Percentiles rank a stretch among this genome's conserved stretches.
Conservation (phyloP, 805 yeast species). For the Torulaspora delbrueckii region DNA sequence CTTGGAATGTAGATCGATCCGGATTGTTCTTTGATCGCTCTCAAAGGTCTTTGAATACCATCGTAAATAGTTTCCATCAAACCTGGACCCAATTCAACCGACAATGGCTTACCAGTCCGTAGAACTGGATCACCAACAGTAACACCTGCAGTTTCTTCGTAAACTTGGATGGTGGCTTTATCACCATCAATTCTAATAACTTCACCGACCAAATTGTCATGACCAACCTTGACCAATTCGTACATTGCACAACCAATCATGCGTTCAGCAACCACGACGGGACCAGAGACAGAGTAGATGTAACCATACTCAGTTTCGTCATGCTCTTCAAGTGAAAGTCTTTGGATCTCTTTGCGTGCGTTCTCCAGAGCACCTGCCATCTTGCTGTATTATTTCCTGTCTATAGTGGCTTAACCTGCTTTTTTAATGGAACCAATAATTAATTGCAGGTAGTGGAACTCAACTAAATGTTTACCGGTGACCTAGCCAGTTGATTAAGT, state of each 20-base stretch:
- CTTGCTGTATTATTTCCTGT: conserved; percentile 7
- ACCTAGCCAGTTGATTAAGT: background rate
- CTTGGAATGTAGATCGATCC: conserved; percentile 97
- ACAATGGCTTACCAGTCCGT: conserved; percentile 97
- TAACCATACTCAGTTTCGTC: conserved; percentile 79
- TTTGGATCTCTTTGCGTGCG: conserved; percentile 90
- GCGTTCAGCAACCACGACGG: conserved; percentile 95
- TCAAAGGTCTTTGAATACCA: conserved; percentile 98
- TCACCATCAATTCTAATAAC: conserved; percentile 95
- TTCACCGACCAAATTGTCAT: conserved; percentile 94
- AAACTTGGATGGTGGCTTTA: conserved; percentile 97
- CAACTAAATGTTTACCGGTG: background rate
- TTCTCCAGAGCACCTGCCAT: conserved; percentile 95
- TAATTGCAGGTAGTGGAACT: background rate
- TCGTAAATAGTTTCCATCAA: conserved; percentile 98
- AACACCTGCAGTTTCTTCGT: conserved; percentile 99
- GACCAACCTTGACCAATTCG: conserved; percentile 97
- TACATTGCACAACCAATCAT: conserved; percentile 99
- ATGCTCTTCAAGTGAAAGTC: conserved; percentile 70
- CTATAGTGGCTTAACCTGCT: conserved; percentile 1
- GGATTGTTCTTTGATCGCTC: conserved; percentile 80
- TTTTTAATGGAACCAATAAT: background rate
- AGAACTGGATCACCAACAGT: conserved; percentile 98
- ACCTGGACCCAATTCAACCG: conserved; percentile 99
- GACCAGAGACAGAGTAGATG: conserved; percentile 95